Base-by-base conservation (phyloP, 306 rosid species). In the Cicer bijugum region DNA sequence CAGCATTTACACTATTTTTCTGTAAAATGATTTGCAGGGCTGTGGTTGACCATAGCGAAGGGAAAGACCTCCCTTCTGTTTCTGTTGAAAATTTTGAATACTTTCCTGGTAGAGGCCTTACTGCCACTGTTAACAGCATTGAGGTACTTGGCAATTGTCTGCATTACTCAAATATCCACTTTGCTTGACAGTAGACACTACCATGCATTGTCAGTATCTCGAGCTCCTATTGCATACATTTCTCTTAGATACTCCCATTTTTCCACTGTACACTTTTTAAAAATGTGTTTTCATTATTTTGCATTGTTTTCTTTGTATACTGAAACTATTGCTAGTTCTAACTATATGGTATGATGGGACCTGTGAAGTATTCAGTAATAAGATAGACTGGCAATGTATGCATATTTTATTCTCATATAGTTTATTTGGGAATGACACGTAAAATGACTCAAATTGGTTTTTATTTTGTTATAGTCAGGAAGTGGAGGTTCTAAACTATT, bases 21-120 rank as follows among this genome's bases (percentile, higher is more conserved):
- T 46, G 56, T 77, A 17, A 60, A 71, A 51, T 67, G 63, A 81
- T 74, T 83, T 81, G 80, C 89, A 94, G 99, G 84, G 99, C 99
- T 78, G 99, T 94, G 50, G 99, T 94, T 39, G 96, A 94, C 74
- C 97, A 94, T 75, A 89, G 97, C 70, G 88, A 86, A 72, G 99
- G 99, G 68, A 87, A 88, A 87, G 93, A 91, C 76, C 97, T 94
- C 72, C 99, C 97, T 63, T 85, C 96, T 82, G 85, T 94, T 74
- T 89, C 96, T 59, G 91, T 94, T 82, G 97, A 91, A 81, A 91
- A 88, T 81, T 91, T 87, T 23, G 97, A 94, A 85, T 94, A 91
- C 85, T 91, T 91, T 83, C 99, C 97, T 50, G 99, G 99, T 15
- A 88, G 88, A 83, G 99, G 99, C 83, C 93, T 94, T 61, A 43